phyloP scores from a whole-genome alignment of 768 basidiomycete genomes.

The Cystofilobasidium bisporidii region DNA sequence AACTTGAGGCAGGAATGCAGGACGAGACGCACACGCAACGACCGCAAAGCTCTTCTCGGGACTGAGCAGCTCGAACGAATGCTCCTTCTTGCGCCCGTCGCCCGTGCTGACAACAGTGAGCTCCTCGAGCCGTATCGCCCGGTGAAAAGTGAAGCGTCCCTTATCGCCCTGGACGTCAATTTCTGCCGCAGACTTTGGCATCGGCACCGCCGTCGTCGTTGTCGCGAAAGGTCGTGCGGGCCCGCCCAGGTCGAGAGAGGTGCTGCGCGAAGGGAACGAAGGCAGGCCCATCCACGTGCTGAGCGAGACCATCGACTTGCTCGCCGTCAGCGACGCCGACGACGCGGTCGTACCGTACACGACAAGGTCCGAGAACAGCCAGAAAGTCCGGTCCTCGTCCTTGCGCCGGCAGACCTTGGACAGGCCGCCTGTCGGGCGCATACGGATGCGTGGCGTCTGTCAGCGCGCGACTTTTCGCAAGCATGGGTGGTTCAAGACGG shows the following conservation, averaged over 20 bases:
- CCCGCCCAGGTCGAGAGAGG: conserved; percentile 40
- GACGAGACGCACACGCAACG: conserved; percentile 31
- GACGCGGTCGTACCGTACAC: conserved; percentile 25
- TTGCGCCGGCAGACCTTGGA: conserved; percentile 13
- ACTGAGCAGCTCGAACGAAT: conserved; percentile 33
- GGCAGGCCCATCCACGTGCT: conserved; percentile 42
- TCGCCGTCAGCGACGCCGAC: not conserved
- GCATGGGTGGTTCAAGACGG: not conserved
- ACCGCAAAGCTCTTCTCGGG: conserved; percentile 34
- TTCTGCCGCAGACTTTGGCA: too few relatives aligned
- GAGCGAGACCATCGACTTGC: conserved; percentile 29
- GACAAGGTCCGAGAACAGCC: conserved; percentile 29
- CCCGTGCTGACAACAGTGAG: conserved; percentile 33
- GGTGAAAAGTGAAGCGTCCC: conserved; percentile 29
- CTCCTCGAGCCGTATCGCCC: conserved; percentile 33
- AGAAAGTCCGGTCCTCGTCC: conserved; percentile 24
- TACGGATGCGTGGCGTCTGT: too few relatives aligned
- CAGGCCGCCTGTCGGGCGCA: conserved; percentile 17
- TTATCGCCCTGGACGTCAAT: not conserved
- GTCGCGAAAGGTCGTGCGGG: not conserved
- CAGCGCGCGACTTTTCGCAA: too few relatives aligned
- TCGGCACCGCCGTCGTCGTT: not conserved
- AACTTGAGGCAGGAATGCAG: too few relatives aligned
- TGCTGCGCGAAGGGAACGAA: conserved; percentile 52
- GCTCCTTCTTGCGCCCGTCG: conserved; percentile 16